A percentile compares a stretch with the other conserved stretches of the same genome.
Evolutionary conservation across 371 early-diverging fungal species (phyloP).

Genomic region (Ordospora pajunii): DNA sequence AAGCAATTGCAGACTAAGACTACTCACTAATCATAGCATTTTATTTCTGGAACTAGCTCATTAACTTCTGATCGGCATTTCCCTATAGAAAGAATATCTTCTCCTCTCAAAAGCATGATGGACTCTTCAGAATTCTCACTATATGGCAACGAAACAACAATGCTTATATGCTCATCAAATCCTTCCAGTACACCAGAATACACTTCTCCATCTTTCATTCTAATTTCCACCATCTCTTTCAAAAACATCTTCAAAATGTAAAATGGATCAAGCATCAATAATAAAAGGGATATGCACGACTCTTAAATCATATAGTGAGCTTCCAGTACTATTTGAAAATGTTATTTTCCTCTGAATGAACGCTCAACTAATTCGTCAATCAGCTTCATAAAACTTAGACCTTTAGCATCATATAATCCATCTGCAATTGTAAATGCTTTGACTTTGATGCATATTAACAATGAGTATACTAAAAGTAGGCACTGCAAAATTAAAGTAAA

Average conservation of each 20-base stretch:
- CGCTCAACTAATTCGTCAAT: too few relatives aligned
- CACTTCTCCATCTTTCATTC: conserved; percentile 42
- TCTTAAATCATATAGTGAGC: background rate
- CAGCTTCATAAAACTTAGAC: too few relatives aligned
- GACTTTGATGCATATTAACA: too few relatives aligned
- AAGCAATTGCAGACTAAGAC: too few relatives aligned
- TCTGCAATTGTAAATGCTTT: background rate
- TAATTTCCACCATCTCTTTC: conserved; percentile 38
- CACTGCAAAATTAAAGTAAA: too few relatives aligned
- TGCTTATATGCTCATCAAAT: conserved; percentile 57
- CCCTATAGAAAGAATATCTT: conserved; percentile 51
- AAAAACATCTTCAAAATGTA: conserved; percentile 51
- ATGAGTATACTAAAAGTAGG: too few relatives aligned
- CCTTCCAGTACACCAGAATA: conserved; percentile 43
- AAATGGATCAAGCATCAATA: conserved; percentile 39
- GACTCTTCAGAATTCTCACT: background rate
- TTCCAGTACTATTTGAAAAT: too few relatives aligned
- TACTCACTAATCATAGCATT: too few relatives aligned
- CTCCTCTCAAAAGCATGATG: conserved; percentile 49
- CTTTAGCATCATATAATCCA: too few relatives aligned
- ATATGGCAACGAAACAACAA: conserved; percentile 28
- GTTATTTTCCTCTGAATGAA: too few relatives aligned
- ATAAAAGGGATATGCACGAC: background rate
- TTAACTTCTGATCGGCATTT: background rate
- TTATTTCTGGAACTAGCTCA: background rate